These are phyloP conservation scores for Jacaranda mimosifolia DNA, from an alignment of 257 asterid genomes.

Conservation along the genomic window DNA sequence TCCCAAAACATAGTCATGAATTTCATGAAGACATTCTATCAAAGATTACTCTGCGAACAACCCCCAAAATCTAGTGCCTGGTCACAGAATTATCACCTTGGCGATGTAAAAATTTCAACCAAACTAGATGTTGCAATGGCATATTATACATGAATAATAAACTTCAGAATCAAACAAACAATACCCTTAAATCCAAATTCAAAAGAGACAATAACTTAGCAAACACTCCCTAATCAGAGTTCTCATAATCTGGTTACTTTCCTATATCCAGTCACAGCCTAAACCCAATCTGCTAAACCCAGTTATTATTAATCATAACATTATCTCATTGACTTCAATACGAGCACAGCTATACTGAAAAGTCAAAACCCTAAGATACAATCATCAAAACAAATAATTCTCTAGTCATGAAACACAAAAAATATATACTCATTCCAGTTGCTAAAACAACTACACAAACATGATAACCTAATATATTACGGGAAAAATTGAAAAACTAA, in stretches of 20 bases:
- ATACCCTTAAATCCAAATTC: conserved; percentile 4
- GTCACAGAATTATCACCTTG: conserved; percentile 4
- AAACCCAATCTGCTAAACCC: background rate
- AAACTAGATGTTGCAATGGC: background rate
- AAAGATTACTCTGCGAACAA: background rate
- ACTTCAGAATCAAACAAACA: conserved; percentile 18
- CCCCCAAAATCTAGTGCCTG: background rate
- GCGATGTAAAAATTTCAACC: background rate
- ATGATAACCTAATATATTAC: background rate
- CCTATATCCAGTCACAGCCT: background rate
- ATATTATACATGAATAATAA: background rate
- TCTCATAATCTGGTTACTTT: background rate
- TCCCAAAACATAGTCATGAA: background rate
- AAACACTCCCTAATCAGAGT: background rate
- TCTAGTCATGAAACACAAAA: background rate
- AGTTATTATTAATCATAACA: background rate
- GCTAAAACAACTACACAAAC: background rate
- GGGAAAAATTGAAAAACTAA: background rate
- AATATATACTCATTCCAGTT: background rate
- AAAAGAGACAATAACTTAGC: background rate
- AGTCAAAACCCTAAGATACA: conserved; percentile 27
- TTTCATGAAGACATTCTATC: background rate
- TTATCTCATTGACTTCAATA: background rate
- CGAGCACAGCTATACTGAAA: background rate
- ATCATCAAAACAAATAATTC: conserved; percentile 1